Base-by-base conservation (phyloP, 768 basidiomycete genomes). In the Russula foetens region DNA sequence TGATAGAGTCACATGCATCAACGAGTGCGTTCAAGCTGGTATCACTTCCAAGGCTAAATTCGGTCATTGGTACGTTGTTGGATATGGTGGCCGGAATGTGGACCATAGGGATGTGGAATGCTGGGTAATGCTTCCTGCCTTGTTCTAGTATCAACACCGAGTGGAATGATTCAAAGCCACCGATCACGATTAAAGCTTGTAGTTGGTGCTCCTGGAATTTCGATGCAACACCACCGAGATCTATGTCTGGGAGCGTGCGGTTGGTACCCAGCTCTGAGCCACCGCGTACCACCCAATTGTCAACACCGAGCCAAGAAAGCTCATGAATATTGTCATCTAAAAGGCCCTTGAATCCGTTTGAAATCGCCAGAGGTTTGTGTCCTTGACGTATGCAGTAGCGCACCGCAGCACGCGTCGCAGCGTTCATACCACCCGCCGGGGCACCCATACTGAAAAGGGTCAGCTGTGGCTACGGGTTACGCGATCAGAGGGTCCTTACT, bases 261-360 rank as follows among this genome's bases (percentile, higher is more conserved):
- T 98, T 98, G 31, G 97, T 98, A 21, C 97, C 97, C 17, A 99
- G 84, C 72, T 99, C 97, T 26, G 95, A 98, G 12, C 97, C 97
- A 60, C 97, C 97, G 26, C 95, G 88, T 12, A 90, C 85, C 72
- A 89, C 90, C 97, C 96, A 99, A 43, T 86, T 86, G 71, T 99
- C 97, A 48, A 98, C 97, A 26, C 92, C 89, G 31, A 99, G 86
- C 97, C 97, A 98, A 8, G 92, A 85, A 14, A 95, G 83, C 67
- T 92, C 88, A 63, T 83, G 77, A 53, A 98, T 75, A 68, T 85
- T 85, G 74, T 94, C 92, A 59, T 98, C 90, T 39, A 99, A 82
- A 6, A 99, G 81, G 38, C 97, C 97, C 50, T 85, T 85, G 81
- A 98, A 98, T 17, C 97, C 96, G 69, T 98, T 99, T 76, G 96